Evolutionary conservation across 2,329 filamentous ascomycete species (phyloP).

Genomic region (Leptographium procerum): DNA sequence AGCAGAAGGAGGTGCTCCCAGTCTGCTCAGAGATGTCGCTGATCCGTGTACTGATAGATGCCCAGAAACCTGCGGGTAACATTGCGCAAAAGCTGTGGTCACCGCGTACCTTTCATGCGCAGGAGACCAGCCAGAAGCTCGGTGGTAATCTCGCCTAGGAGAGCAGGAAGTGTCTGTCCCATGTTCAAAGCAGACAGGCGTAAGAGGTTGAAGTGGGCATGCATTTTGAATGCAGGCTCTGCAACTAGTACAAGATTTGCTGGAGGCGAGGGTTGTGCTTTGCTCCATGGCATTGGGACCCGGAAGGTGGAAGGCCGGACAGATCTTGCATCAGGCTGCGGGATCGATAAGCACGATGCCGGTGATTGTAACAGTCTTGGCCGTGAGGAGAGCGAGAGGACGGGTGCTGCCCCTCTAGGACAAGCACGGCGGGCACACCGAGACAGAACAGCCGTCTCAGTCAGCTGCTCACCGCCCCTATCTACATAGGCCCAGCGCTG

Average conservation of each 20-base stretch:
- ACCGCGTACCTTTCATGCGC: background rate
- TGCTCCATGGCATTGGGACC: background rate
- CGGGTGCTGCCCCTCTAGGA: background rate
- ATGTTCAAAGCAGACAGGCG: background rate
- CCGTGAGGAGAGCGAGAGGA: background rate
- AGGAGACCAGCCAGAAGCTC: background rate
- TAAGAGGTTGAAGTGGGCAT: background rate
- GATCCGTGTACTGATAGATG: background rate
- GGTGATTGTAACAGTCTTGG: background rate
- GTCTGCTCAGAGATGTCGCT: no score
- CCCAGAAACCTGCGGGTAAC: background rate
- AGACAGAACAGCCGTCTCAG: background rate
- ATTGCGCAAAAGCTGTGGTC: background rate
- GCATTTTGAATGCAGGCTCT: no score
- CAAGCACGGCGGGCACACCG: background rate
- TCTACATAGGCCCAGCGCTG: background rate
- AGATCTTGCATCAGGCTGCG: background rate
- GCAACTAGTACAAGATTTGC: no score
- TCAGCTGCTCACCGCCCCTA: background rate
- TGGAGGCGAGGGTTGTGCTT: no score
- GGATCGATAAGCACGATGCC: background rate
- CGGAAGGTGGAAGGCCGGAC: background rate
- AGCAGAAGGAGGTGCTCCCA: background rate
- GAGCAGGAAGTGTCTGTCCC: background rate
- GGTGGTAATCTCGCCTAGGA: background rate